Percentiles rank a stretch among this genome's conserved stretches.
These are phyloP conservation scores for Candida nonsorbophila DNA, from an alignment of 805 yeast genomes.

Conservation along the genomic window DNA sequence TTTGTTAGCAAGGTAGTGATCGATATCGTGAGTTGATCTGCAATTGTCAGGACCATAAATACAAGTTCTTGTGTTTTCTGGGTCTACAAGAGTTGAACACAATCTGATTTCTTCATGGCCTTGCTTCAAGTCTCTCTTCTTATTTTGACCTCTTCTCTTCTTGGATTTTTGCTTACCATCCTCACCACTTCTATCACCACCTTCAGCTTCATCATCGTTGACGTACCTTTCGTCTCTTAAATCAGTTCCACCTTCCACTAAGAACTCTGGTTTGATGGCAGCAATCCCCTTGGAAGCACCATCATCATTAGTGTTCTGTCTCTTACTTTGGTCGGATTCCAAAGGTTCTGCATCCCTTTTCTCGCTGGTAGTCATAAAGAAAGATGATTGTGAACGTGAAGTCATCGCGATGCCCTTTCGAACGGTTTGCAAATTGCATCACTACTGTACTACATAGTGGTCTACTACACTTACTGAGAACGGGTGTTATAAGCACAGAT, in stretches of 20 bases:
- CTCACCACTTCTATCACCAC: constrained; percentile 34
- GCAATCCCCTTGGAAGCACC: constrained; percentile 71
- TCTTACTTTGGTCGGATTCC: too few species aligned
- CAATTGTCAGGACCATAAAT: constrained; percentile 67
- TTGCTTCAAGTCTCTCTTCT: constrained; percentile 72
- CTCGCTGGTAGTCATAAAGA: not conserved
- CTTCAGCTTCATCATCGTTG: constrained; percentile 43
- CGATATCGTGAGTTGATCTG: constrained; percentile 71
- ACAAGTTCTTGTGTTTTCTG: constrained; percentile 44
- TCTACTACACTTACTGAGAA: too few species aligned
- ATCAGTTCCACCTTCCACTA: constrained; percentile 46
- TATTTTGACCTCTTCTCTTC: constrained; percentile 75
- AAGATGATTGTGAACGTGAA: too few species aligned
- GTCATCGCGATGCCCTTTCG: too few species aligned
- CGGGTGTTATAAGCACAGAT: too few species aligned
- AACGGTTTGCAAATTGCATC: too few species aligned
- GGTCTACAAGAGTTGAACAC: constrained; percentile 62
- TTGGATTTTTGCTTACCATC: constrained; percentile 28
- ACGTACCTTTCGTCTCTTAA: constrained; percentile 21
- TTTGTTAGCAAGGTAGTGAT: constrained; percentile 57
- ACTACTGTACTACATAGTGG: too few species aligned
- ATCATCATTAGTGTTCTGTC: too few species aligned
- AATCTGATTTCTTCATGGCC: constrained; percentile 56
- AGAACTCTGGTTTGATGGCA: constrained; percentile 65
- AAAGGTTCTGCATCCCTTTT: too few species aligned